Evolutionary conservation across 805 yeast genomes (phyloP), one percentile per base, ranked within the genome.

Genomic region (Peterozyma xylosa): DNA sequence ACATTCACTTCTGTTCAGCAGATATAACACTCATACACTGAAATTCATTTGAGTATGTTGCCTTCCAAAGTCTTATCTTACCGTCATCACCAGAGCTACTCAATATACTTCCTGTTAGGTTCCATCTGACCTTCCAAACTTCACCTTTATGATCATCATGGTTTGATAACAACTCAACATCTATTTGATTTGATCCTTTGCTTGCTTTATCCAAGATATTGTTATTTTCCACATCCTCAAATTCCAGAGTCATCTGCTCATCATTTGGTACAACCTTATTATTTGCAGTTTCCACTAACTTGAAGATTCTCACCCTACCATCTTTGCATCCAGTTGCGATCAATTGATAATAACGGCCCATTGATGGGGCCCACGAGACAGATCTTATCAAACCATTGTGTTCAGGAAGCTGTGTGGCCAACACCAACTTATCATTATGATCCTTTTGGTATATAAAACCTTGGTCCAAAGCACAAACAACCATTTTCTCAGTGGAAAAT

Each of bases 51-150:
- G 83, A 75, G 58, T 85, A 87, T 33, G 86, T 79, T 18, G 96
- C 76, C 63, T 91, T 93, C 96, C 98, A 93, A 51, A 93, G 71
- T 53, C 96, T 70, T 5, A 91, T 82, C 50, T 82, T 80, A 3
- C 97, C 97, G 58, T 93, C 98, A 57, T 90, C 97, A 15, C 99
- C 98, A 5, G 97, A 88, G 39, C 93, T 82, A 52, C 96, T 85
- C 49, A 93, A 66, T 5, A 93, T 81, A 0, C 98, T 87, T 5
- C 98, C 98, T 0, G 98, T 87, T 38, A 82, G 62, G 59, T 93
- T 93, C 98, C 99, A 93, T 27, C 86, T 76, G 1, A 93, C 98
- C 35, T 90, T 76, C 99, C 99, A 93, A 1, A 93, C 96, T 62
- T 93, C 96, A 44, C 85, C 82, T 48, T 78, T 74, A 58, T 87